A percentile compares a stretch with the other conserved stretches of the same genome.
Conservation (phyloP, 2,329 filamentous ascomycete species). For the Paracoccidioides brasiliensis region DNA sequence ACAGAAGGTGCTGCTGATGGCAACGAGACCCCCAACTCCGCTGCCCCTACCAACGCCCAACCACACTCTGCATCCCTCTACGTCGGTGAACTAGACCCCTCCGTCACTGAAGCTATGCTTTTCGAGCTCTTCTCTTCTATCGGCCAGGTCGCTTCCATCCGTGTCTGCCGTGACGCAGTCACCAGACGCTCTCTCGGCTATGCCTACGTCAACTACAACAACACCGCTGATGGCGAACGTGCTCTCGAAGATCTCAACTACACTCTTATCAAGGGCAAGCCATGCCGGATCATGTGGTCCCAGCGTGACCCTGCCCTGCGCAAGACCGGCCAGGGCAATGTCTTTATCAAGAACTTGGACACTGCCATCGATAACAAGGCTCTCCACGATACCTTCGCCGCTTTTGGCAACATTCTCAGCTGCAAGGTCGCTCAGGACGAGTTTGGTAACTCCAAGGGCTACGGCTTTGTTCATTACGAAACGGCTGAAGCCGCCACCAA, state of each 20-base stretch:
- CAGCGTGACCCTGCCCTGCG: slow-evolving; percentile 97
- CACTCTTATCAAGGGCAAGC: slow-evolving; percentile 95
- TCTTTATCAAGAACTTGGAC: slow-evolving; percentile 99
- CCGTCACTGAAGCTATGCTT: slow-evolving; percentile 98
- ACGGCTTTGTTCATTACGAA: slow-evolving; percentile 99
- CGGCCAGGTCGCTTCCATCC: slow-evolving; percentile 95
- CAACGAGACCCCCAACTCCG: slow-evolving; percentile 44
- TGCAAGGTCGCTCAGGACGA: slow-evolving; percentile 99
- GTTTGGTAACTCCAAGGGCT: slow-evolving; percentile 91
- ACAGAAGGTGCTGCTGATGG: slow-evolving; percentile 29
- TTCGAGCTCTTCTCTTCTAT: slow-evolving; percentile 99
- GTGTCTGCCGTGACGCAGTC: slow-evolving; percentile 97
- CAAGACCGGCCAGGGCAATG: slow-evolving; percentile 98
- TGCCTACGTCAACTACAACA: slow-evolving; percentile 99
- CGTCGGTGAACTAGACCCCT: slow-evolving; percentile 94
- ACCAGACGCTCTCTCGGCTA: slow-evolving; percentile 97
- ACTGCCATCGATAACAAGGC: slow-evolving; percentile 99
- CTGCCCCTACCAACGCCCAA: slow-evolving; percentile 59
- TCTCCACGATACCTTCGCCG: slow-evolving; percentile 96
- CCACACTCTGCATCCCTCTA: slow-evolving; percentile 96
- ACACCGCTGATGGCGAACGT: slow-evolving; percentile 89
- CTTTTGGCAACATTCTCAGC: slow-evolving; percentile 97
- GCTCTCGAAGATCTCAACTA: slow-evolving; percentile 99
- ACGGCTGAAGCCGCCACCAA: slow-evolving; percentile 92
- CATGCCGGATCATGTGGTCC: slow-evolving; percentile 99